phyloP scores from a whole-genome alignment of 495 filamentous ascomycete species.

The Trichoderma orchidacearum region DNA sequence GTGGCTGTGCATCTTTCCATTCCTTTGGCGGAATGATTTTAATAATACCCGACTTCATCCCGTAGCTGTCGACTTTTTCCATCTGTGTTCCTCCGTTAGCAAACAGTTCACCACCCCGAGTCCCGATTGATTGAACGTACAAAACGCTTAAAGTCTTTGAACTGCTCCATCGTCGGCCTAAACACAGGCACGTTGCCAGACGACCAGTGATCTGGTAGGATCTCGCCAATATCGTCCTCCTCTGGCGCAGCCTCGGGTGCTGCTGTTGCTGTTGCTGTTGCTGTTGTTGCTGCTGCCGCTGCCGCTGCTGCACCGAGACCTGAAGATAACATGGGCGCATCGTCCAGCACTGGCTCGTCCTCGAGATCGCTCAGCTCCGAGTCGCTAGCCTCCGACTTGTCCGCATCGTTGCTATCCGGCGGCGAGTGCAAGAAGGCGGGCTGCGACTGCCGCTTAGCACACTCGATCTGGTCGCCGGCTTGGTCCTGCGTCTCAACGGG shows the following conservation, averaged over 20 bases:
- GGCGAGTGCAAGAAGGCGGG: constrained; percentile 32
- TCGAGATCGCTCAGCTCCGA: constrained; percentile 46
- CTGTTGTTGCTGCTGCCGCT: no score
- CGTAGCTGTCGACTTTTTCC: constrained; percentile 78
- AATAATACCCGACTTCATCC: constrained; percentile 93
- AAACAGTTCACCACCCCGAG: not conserved
- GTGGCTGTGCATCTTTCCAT: constrained; percentile 72
- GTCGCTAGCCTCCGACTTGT: constrained; percentile 35
- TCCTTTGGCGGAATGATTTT: constrained; percentile 90
- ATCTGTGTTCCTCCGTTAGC: constrained; percentile 26
- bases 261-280: no score
- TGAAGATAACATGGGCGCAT: constrained; percentile 8
- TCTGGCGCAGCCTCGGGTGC: constrained; percentile 13
- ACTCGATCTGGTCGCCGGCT: constrained; percentile 1
- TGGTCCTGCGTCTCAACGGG: not conserved
- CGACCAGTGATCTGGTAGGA: constrained; percentile 76
- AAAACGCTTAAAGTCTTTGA: constrained; percentile 77
- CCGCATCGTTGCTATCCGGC: constrained; percentile 35
- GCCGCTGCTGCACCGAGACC: not conserved
- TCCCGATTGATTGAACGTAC: constrained; percentile 21
- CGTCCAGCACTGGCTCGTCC: constrained; percentile 22
- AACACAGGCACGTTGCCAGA: constrained; percentile 80
- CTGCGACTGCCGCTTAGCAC: constrained; percentile 10
- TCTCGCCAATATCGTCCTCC: constrained; percentile 56
- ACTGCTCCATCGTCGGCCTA: constrained; percentile 90